Conservation (phyloP, 257 asterid genomes). For the Penstemon newberryi region DNA sequence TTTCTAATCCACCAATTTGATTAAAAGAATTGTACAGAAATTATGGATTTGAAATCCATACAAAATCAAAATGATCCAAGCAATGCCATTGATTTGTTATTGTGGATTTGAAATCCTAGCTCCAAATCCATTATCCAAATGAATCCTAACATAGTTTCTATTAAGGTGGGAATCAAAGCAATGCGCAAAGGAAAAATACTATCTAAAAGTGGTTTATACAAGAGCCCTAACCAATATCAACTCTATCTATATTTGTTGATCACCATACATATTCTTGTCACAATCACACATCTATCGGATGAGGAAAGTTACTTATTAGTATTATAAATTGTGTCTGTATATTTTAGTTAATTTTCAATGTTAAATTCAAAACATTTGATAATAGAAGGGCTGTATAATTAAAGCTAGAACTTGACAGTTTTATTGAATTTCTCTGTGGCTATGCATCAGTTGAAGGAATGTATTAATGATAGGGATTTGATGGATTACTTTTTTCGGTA, state of each 20-base stretch:
- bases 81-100: too few relatives aligned
- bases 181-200: background rate
- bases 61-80: too few relatives aligned
- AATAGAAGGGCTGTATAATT: background rate
- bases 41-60: too few relatives aligned
- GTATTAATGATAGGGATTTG: background rate
- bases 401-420: constrained; percentile 6
- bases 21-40: too few relatives aligned
- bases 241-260: background rate
- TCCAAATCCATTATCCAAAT: too few relatives aligned
- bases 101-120: too few relatives aligned
- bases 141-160: too few relatives aligned
- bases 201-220: background rate
- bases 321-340: constrained; percentile 1
- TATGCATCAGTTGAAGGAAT: background rate
- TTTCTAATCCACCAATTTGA: too few relatives aligned
- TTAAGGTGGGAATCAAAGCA: background rate
- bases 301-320: background rate
- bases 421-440: background rate
- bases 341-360: background rate
- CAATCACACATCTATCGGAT: constrained; percentile 14
- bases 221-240: background rate
- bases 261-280: constrained; percentile 3
- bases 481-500: constrained; percentile 3
- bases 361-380: background rate